phyloP scores from a whole-genome alignment of 805 yeast species.

The Wickerhamomyces tratensis region DNA sequence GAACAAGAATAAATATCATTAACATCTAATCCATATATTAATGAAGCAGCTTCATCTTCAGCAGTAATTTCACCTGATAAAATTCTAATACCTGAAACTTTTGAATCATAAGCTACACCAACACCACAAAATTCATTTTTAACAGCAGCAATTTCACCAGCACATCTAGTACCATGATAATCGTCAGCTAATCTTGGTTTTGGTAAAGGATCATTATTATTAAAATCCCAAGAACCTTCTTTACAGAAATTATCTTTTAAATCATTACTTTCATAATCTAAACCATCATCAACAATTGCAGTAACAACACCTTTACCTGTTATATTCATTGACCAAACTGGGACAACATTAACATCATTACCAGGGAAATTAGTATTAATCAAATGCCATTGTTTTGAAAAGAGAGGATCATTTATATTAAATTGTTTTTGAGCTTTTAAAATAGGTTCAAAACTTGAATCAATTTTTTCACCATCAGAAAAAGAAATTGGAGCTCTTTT shows the following conservation, averaged over 20 bases:
- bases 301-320: conserved; percentile 79
- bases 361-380: conserved; percentile 65
- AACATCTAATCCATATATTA: conserved; percentile 68
- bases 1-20: conserved; percentile 96
- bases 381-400: conserved; percentile 86
- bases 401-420: conserved; percentile 74
- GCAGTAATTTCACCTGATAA: conserved; percentile 71
- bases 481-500: conserved; percentile 50
- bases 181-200: conserved; percentile 76
- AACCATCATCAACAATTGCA: conserved; percentile 91
- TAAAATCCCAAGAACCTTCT: conserved; percentile 91
- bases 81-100: conserved; percentile 85
- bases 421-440: conserved; percentile 41
- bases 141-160: conserved; percentile 91
- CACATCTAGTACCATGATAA: conserved; percentile 95
- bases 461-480: conserved; percentile 19
- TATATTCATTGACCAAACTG: conserved; percentile 73
- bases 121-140: conserved; percentile 84
- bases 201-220: conserved; percentile 66
- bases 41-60: conserved; percentile 86
- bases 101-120: conserved; percentile 86
- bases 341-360: conserved; percentile 78
- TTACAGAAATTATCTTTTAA: conserved; percentile 55
- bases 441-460: conserved; percentile 40
- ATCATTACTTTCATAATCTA: conserved; percentile 76